Base-by-base conservation (phyloP, 176 grass and related monocot genomes). In the Phoenix dactylifera region DNA sequence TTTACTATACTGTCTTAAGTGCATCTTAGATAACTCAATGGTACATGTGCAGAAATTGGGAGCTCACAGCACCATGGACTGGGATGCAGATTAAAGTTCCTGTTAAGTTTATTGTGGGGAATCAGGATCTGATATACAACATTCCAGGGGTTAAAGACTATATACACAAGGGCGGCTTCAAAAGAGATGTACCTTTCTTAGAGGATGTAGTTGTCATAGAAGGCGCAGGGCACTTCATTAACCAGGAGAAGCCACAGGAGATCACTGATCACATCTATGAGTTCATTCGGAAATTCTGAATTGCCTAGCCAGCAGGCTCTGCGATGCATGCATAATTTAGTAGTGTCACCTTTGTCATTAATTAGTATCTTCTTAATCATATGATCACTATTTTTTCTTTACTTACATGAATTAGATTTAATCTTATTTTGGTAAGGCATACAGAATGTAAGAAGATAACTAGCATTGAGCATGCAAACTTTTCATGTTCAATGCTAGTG, bases 221-320 rank as follows among this genome's bases (percentile, higher is more conserved):
- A 74, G 80, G 74, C 58, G 80, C 50, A 1, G 80, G 80, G 4
- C 80, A 83, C 48, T 83, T 83, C 75, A 78, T 83, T 25, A 83
- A 68, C 64, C 69, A 78, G 55, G 80, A 83, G 53, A 83, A 69
- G 44, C 64, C 74, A 49, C n/a, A 57, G 3, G 80, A 83, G 39
- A 69, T 63, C 24, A 44, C 58, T 16, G 57, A 83, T 22, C 62
- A 68, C 59, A 83, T 83, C 44, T 53, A 64, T 32, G 25, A 77
- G 10, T 83, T 83, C 57, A 74, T 83, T 19, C 60, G 32, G 5
- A 70, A 59, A 14, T 73, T 77, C 18, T 68, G 65, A 65, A 20
- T 14, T 44, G 35, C 35, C 14, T 44, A 12, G 35, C 10, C 2
- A 12, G 35, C 10, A 0, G 10, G 12, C 35, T 12, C 35, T 3